Percentiles rank a stretch among this genome's conserved stretches.
These are phyloP conservation scores for Cochlearia excelsa DNA, from an alignment of 345 rosid species.

Conservation along the genomic window DNA sequence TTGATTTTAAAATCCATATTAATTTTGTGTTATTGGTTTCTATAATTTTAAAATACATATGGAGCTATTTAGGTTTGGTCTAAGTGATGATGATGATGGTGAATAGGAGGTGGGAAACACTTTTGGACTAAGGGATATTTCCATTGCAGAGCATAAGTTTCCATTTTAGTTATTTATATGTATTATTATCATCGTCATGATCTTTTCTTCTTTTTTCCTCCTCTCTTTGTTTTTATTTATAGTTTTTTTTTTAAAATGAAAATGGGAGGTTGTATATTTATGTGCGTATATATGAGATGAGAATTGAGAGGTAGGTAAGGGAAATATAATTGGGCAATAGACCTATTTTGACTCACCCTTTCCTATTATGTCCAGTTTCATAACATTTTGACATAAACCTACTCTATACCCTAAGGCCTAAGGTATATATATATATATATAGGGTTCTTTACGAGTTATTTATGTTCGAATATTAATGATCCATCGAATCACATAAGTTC, in stretches of 20 bases:
- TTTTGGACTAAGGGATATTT: constrained; percentile 34
- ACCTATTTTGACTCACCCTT: constrained; percentile 25
- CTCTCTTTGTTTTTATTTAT: constrained; percentile 3
- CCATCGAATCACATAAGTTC: constrained; percentile 19
- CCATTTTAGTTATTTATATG: constrained; percentile 34
- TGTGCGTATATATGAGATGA: neutral
- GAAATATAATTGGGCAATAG: constrained; percentile 20
- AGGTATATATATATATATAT: too few relatives aligned
- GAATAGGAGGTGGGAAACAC: constrained; percentile 16
- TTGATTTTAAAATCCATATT: too few relatives aligned
- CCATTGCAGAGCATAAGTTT: constrained; percentile 28
- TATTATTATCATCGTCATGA: constrained; percentile 18
- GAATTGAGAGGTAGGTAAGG: neutral
- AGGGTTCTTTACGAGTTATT: too few relatives aligned
- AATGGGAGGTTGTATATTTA: constrained; percentile 3
- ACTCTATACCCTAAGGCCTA: neutral
- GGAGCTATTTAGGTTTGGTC: constrained; percentile 4
- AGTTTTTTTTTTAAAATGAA: constrained; percentile 2
- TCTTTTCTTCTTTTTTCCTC: constrained; percentile 1
- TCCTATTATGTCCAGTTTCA: constrained; percentile 6
- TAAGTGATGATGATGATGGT: constrained; percentile 23
- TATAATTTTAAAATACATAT: too few relatives aligned
- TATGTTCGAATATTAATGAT: neutral
- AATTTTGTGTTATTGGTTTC: too few relatives aligned
- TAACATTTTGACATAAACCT: constrained; percentile 14